Conservation (phyloP, 75 land plant species). For the Picea sitchensis region DNA sequence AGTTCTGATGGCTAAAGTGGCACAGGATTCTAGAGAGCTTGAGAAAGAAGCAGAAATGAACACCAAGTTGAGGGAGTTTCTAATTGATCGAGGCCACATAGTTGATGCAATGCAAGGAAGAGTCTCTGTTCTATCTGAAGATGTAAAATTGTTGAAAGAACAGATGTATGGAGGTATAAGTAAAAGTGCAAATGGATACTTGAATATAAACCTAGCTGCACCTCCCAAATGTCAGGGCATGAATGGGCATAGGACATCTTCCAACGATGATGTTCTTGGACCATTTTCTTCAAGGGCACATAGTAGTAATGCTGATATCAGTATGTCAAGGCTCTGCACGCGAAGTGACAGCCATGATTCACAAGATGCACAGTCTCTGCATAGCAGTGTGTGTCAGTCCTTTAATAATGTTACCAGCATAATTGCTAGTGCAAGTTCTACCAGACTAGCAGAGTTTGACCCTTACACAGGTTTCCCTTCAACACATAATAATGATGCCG, state of each 20-base stretch:
- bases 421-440: background rate
- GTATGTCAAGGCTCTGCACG: background rate
- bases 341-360: background rate
- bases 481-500: background rate
- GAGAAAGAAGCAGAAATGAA: conserved; percentile 70
- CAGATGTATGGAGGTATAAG: conserved; percentile 34
- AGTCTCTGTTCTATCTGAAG: conserved; percentile 70
- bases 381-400: background rate
- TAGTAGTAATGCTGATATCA: background rate
- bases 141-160: conserved; percentile 59
- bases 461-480: background rate
- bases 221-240: background rate
- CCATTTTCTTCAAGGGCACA: background rate
- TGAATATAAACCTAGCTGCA: background rate
- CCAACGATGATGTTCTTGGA: too few relatives aligned
- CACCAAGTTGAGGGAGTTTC: conserved; percentile 79
- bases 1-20: conserved; percentile 54
- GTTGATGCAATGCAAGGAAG: conserved; percentile 83
- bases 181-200: background rate
- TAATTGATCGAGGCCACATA: conserved; percentile 61
- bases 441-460: background rate
- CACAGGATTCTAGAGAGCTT: conserved; percentile 61
- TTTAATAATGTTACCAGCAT: background rate
- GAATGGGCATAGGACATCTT: background rate
- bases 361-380: background rate